These are phyloP conservation scores for Neonothopanus nambi DNA, from an alignment of 1,284 basidiomycete species.

Conservation along the genomic window DNA sequence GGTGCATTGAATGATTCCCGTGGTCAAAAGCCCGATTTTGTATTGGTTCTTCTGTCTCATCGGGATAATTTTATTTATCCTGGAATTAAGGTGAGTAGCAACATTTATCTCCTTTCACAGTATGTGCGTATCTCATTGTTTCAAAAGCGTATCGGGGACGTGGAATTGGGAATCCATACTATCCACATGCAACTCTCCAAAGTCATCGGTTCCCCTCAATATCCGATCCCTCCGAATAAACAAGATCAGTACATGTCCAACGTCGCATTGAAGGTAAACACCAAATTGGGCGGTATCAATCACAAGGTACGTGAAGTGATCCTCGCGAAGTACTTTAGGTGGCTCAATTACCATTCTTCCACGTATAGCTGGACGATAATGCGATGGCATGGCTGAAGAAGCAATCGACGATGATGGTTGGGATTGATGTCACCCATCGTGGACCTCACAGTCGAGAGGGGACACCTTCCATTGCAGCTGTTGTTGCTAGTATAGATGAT, in stretches of 20 bases:
- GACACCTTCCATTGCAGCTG: slow-evolving; percentile 75
- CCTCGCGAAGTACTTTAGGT: not conserved
- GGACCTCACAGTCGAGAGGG: slow-evolving; percentile 54
- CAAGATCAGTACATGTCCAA: slow-evolving; percentile 80
- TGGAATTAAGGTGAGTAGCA: slow-evolving; percentile 57
- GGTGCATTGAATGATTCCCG: slow-evolving; percentile 25
- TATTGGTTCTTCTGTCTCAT: slow-evolving; percentile 63
- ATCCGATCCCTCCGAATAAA: slow-evolving; percentile 39
- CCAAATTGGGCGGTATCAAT: slow-evolving; percentile 78
- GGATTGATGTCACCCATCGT: slow-evolving; percentile 79
- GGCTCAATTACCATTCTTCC: not conserved
- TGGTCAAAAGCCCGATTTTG: slow-evolving; percentile 51
- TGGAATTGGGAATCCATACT: slow-evolving; percentile 65
- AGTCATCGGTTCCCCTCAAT: slow-evolving; percentile 45
- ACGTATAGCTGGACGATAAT: slow-evolving; percentile 45
- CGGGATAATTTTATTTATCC: slow-evolving; percentile 73
- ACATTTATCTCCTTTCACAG: not conserved
- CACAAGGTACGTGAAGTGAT: slow-evolving; percentile 49
- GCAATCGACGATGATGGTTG: slow-evolving; percentile 75
- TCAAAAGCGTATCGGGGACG: slow-evolving; percentile 66
- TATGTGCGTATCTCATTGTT: not conserved
- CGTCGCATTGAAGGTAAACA: slow-evolving; percentile 67
- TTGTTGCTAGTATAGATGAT: slow-evolving; percentile 71
- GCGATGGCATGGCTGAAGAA: slow-evolving; percentile 65
- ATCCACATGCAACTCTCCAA: slow-evolving; percentile 64